Evolutionary conservation across 805 yeast genomes (phyloP).

Genomic region (Dipodascus geniculatus): DNA sequence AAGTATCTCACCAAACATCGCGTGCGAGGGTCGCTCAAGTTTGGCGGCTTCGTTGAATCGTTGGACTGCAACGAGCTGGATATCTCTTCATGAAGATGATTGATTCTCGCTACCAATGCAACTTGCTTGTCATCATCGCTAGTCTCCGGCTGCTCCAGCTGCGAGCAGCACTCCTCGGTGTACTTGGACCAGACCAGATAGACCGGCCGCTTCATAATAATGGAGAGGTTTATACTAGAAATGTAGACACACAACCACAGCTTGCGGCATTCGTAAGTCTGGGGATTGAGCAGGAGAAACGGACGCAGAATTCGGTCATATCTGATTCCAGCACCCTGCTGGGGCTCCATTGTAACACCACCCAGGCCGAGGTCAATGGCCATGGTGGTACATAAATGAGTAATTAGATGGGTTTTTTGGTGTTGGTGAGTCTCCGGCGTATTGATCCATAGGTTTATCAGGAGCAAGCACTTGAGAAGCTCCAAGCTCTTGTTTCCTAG

Average conservation of each 20-base stretch:
- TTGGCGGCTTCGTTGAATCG: background rate
- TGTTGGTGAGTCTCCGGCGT: conserved; percentile 73
- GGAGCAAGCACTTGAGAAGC: conserved; percentile 46
- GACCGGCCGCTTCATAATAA: background rate
- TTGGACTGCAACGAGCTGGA: background rate
- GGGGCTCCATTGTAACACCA: conserved; percentile 24
- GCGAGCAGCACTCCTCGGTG: conserved; percentile 2
- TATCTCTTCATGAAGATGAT: background rate
- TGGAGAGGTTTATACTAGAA: conserved; percentile 19
- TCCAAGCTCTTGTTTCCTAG: conserved; percentile 63
- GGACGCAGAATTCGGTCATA: conserved; percentile 27
- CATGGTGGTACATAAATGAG: conserved; percentile 51
- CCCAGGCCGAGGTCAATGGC: conserved; percentile 69
- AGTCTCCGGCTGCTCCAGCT: background rate
- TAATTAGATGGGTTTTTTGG: conserved; percentile 63
- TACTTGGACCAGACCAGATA: background rate
- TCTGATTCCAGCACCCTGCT: conserved; percentile 8
- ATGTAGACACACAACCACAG: conserved; percentile 49
- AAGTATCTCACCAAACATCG: background rate
- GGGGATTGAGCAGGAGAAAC: conserved; percentile 28
- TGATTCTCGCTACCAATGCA: background rate
- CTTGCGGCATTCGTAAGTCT: conserved; percentile 36
- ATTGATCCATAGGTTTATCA: conserved; percentile 69
- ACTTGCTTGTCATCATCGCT: background rate
- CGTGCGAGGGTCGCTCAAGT: background rate